Base-by-base conservation (phyloP, 2,329 filamentous ascomycete genomes). In the Penicillium sp. region DNA sequence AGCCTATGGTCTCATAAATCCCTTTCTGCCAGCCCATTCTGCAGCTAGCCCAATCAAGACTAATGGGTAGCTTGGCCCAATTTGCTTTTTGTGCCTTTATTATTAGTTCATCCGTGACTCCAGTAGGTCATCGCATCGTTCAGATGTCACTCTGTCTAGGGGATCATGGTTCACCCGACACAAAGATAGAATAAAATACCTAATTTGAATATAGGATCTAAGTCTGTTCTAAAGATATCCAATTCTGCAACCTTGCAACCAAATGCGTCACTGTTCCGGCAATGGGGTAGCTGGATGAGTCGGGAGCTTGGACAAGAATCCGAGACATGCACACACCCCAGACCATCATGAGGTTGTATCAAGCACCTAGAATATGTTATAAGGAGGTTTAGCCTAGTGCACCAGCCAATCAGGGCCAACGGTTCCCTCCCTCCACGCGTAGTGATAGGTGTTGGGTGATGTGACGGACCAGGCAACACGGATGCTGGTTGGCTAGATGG, bases 371-470 rank as follows among this genome's bases (percentile, higher is more conserved):
- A 55, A 34, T 24, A 44, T 9, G 14, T 14, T 39, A 10, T 11
- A 35, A 16, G 14, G 24, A 34, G 32, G 13, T 50, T 48, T 16
- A 32, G 14, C 34, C 4, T 5, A 24, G 18, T 7, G 9, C 6
- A 1, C 6, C 20, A 54, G 20, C 63, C 61, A 66, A 54, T 61
- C 50, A 61, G 22, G 32, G 11, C 20, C 7, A 31, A 16, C 9
- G 53, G 53, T 42, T 50, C 16, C 14, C 14, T 61, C 55, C 46
- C 39, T 59, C 54, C 52, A 55, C 47, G 52, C 35, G 44, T 57
- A 51, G 29, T 63, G 57, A 66, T 66, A 61, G 62, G 59, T 61
- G 61, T 66, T 62, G 62, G 61, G 59, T 66, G 63, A 66, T 63
- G 59, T 59, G 62, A 60, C 58, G 53, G 53, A 48, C 32, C 22